Conservation (phyloP, 345 rosid genomes). For the Salix purpurea region DNA sequence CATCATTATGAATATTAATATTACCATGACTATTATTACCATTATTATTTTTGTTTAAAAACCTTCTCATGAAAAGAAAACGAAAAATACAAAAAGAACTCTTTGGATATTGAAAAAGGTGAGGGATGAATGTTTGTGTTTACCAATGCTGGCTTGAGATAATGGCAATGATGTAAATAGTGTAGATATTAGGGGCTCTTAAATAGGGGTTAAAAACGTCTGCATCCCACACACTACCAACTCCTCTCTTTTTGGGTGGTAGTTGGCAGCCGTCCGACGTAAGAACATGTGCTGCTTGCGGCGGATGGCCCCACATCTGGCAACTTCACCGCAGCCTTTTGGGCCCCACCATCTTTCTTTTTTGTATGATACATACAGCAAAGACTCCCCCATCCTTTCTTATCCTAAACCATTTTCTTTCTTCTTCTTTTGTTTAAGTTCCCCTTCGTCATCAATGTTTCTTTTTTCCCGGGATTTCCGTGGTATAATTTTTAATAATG, state of each 20-base stretch:
- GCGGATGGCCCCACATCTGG: constrained; percentile 16
- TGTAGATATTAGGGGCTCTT: neutral
- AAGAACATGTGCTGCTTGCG: constrained; percentile 31
- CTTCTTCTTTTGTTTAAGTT: neutral
- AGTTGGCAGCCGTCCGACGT: constrained; percentile 34
- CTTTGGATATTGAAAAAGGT: no score
- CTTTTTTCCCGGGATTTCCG: no score
- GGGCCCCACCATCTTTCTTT: neutral
- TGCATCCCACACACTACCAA: constrained; percentile 20
- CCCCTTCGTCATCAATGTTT: neutral
- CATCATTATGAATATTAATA: no score
- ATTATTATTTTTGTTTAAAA: no score
- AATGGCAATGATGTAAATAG: neutral
- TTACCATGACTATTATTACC: no score
- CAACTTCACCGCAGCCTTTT: neutral
- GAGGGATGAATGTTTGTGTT: no score
- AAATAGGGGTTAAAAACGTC: neutral
- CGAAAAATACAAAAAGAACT: no score
- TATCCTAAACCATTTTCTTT: neutral
- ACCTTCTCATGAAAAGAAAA: no score
- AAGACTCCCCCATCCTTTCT: neutral
- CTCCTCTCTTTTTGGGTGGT: constrained; percentile 21
- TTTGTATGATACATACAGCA: no score
- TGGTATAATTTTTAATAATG: no score
- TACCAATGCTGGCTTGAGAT: no score